These are phyloP conservation scores for Chenopodium quinoa DNA, from an alignment of 148 eudicot genomes.

Conservation along the genomic window DNA sequence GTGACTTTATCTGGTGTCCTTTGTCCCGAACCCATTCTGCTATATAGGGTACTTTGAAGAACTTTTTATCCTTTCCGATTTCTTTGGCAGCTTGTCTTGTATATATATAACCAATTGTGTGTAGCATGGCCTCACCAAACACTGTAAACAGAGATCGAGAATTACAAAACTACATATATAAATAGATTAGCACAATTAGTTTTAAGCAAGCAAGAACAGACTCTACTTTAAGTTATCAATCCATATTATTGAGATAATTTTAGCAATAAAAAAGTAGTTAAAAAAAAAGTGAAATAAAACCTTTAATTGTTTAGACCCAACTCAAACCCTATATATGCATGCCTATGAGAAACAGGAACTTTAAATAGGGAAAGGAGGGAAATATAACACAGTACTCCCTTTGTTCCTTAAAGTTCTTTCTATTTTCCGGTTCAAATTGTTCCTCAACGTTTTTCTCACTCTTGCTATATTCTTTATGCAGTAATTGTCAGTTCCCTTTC, in stretches of 20 bases:
- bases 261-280: not conserved
- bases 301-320: too few species aligned
- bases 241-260: too few species aligned
- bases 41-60: conserved; percentile 74
- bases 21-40: conserved; percentile 98
- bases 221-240: not conserved
- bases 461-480: too few species aligned
- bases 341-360: too few species aligned
- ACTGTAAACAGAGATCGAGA: conserved; percentile 38
- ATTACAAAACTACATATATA: not conserved
- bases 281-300: too few species aligned
- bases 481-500: too few species aligned
- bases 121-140: conserved; percentile 96
- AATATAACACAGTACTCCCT: too few species aligned
- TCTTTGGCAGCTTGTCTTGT: conserved; percentile 86
- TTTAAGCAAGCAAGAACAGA: conserved; percentile 5
- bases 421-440: too few species aligned
- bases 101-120: conserved; percentile 90
- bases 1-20: conserved; percentile 83
- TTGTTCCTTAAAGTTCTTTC: too few species aligned
- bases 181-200: not conserved
- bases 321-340: too few species aligned
- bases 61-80: conserved; percentile 71
- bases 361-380: too few species aligned
- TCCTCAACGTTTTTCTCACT: too few species aligned